Conservation (phyloP, 805 yeast genomes). For the Lachancea sp. region DNA sequence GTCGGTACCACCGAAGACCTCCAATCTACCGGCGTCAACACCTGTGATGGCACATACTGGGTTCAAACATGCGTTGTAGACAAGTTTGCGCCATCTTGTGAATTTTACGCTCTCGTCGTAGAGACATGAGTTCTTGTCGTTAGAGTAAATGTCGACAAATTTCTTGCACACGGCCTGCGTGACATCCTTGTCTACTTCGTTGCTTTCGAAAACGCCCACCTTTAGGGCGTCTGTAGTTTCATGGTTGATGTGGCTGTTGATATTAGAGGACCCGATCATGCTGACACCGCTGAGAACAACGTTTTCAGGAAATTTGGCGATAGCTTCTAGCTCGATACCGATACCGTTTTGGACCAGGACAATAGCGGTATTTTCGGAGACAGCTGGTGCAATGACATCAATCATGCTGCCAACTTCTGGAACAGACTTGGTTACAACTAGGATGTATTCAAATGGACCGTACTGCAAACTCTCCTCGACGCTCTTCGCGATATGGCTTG, state of each 20-base stretch:
- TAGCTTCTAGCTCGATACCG: conserved; percentile 50
- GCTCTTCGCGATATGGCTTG: conserved; percentile 36
- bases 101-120: conserved; percentile 42
- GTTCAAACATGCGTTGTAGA: conserved; percentile 65
- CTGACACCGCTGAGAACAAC: conserved; percentile 55
- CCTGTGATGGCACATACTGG: conserved; percentile 54
- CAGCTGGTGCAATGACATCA: conserved; percentile 45
- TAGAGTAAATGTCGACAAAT: conserved; percentile 42
- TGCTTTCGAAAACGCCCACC: conserved; percentile 40
- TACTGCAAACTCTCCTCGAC: conserved; percentile 33
- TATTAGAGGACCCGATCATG: conserved; percentile 50
- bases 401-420: conserved; percentile 56
- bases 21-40: conserved; percentile 52
- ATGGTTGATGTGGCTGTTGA: conserved; percentile 41
- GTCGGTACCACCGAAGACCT: conserved; percentile 38
- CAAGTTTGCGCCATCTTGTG: conserved; percentile 59
- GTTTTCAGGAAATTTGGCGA: conserved; percentile 44
- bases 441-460: conserved; percentile 45
- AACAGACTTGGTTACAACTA: conserved; percentile 56
- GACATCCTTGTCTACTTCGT: conserved; percentile 20
- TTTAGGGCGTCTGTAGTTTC: conserved; percentile 39
- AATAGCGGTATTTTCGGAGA: conserved; percentile 42
- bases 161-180: conserved; percentile 32
- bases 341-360: conserved; percentile 60
- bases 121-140: conserved; percentile 37